Percentiles rank a stretch among this genome's conserved stretches.
phyloP scores from a whole-genome alignment of 768 basidiomycete species.

The Amanita fuliginea region DNA sequence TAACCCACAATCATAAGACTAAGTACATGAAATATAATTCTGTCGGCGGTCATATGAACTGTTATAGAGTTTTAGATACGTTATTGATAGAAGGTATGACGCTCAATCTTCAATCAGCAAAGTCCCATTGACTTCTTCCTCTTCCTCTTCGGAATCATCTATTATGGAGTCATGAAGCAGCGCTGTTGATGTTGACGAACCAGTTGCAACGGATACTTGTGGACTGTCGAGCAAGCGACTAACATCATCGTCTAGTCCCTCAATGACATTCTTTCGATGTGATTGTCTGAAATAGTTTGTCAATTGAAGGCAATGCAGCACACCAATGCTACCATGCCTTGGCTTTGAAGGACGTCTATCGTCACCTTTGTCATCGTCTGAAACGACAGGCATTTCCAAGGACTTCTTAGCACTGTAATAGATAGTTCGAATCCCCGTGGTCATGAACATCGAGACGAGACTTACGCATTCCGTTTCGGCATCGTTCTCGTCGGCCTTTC shows the following conservation, averaged over 20 bases:
- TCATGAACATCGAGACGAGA: conserved; percentile 1
- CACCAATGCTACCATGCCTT: conserved; percentile 9
- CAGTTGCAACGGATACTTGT: conserved; percentile 9
- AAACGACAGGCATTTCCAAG: conserved; percentile 21
- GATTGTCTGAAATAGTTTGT: not conserved
- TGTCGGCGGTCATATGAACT: not conserved
- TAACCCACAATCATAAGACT: not conserved
- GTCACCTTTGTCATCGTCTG: conserved; percentile 23
- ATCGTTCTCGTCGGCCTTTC: conserved; percentile 37
- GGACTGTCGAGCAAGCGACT: conserved; percentile 24
- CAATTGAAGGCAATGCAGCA: conserved; percentile 5
- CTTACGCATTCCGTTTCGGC: conserved; percentile 53
- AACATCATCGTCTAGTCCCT: conserved; percentile 29
- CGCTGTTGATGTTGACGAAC: conserved; percentile 11
- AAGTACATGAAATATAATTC: not conserved
- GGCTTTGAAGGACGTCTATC: conserved; percentile 5
- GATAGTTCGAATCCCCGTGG: not conserved
- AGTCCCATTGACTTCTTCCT: conserved; percentile 41
- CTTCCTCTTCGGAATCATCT: conserved; percentile 40
- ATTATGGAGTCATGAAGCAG: conserved; percentile 38
- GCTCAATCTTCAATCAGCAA: conserved; percentile 17
- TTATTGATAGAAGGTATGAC: not conserved
- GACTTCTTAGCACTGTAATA: conserved; percentile 28
- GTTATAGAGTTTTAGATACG: not conserved
- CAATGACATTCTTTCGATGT: conserved; percentile 11